Percentiles rank a stretch among this genome's conserved stretches.
Conservation (phyloP, 495 filamentous ascomycete genomes). For the Penicillium subrubescens region DNA sequence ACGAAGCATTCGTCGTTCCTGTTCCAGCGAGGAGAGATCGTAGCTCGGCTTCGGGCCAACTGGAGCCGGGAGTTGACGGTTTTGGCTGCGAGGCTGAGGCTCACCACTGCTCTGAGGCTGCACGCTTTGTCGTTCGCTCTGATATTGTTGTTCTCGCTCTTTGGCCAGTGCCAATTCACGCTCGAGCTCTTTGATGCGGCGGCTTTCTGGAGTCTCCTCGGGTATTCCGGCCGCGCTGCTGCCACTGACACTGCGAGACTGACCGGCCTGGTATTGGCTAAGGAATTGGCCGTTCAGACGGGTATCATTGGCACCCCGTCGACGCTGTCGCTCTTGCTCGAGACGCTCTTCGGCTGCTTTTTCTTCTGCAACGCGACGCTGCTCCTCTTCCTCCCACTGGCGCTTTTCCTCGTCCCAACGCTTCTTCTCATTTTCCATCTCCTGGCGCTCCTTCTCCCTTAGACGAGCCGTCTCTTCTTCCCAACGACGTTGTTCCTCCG, state of each 20-base stretch:
- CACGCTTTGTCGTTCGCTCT: constrained; percentile 71
- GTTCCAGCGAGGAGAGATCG: constrained; percentile 69
- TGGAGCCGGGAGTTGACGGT: constrained; percentile 46
- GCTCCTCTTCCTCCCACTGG: constrained; percentile 80
- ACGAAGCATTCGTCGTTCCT: constrained; percentile 75
- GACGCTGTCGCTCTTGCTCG: constrained; percentile 65
- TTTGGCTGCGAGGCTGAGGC: constrained; percentile 36
- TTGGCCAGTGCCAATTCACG: constrained; percentile 82
- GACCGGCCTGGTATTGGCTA: constrained; percentile 75
- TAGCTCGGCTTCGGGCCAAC: constrained; percentile 56
- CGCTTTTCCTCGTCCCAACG: constrained; percentile 85
- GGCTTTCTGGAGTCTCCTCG: constrained; percentile 51
- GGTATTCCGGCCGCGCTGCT: constrained; percentile 9
- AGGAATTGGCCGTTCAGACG: constrained; percentile 82
- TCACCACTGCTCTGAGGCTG: constrained; percentile 33
- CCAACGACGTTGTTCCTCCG: constrained; percentile 77
- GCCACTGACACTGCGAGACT: constrained; percentile 22
- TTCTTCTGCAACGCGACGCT: constrained; percentile 72
- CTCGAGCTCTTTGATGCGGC: constrained; percentile 82
- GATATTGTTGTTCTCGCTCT: constrained; percentile 82
- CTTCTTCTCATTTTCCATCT: constrained; percentile 74
- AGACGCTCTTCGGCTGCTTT: constrained; percentile 66
- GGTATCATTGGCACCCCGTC: constrained; percentile 59
- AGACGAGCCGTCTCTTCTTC: constrained; percentile 72
- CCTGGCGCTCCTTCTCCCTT: constrained; percentile 67